phyloP scores from a whole-genome alignment of 345 rosid species.

The Viola odorata region DNA sequence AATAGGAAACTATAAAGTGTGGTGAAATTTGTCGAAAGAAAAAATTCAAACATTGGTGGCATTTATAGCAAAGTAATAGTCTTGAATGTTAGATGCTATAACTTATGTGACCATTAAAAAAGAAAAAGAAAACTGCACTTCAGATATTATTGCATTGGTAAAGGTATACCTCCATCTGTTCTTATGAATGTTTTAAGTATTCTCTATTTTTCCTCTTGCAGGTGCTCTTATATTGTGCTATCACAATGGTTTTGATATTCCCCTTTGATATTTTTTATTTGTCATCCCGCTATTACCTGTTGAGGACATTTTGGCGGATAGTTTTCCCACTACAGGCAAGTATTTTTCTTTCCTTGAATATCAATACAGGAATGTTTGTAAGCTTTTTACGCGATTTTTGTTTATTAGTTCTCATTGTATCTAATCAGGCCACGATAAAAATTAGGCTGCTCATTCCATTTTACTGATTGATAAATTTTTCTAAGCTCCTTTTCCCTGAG shows the following conservation, averaged over 20 bases:
- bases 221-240: conserved; percentile 76
- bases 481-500: no score
- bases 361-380: neutral
- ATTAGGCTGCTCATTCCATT: neutral
- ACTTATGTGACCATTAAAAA: neutral
- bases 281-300: conserved; percentile 72
- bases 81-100: neutral
- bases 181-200: neutral
- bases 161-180: neutral
- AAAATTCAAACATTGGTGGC: no score
- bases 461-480: neutral
- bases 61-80: neutral
- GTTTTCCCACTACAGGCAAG: conserved; percentile 86
- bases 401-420: conserved; percentile 7
- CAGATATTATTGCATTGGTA: neutral
- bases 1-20: no score
- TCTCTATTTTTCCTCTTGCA: conserved; percentile 24
- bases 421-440: neutral
- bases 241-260: conserved; percentile 58
- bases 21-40: no score
- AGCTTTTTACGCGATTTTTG: neutral
- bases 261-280: conserved; percentile 83
- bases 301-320: conserved; percentile 85
- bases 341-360: neutral
- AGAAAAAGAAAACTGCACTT: neutral